A percentile compares a stretch with the other conserved stretches of the same genome.
These are phyloP conservation scores for Tylopilus vinaceipallidus DNA, from an alignment of 768 basidiomycete genomes.

Conservation along the genomic window DNA sequence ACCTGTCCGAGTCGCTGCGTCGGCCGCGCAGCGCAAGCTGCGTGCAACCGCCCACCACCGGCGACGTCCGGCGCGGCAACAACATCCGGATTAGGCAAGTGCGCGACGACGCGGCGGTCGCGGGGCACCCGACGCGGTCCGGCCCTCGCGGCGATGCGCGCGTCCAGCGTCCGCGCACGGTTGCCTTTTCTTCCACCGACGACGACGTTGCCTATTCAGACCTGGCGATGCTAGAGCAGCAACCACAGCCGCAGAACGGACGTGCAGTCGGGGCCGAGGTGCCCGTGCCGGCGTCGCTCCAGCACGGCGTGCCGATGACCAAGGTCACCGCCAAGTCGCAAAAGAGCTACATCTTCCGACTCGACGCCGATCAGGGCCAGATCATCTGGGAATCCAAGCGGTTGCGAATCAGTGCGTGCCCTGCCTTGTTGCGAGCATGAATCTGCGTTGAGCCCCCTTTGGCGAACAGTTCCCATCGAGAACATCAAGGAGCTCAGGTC, in stretches of 20 bases:
- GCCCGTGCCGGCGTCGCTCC: constrained; percentile 55
- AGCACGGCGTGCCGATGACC: constrained; percentile 69
- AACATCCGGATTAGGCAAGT: constrained; percentile 27
- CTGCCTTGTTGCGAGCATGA: neutral
- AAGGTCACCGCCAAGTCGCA: constrained; percentile 81
- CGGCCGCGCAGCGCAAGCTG: constrained; percentile 9
- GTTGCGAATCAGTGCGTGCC: constrained; percentile 55
- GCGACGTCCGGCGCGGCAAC: neutral
- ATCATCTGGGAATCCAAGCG: constrained; percentile 78
- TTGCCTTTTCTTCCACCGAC: neutral
- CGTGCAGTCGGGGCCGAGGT: constrained; percentile 33
- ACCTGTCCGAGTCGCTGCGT: constrained; percentile 24
- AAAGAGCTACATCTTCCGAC: constrained; percentile 64
- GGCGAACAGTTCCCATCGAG: constrained; percentile 71
- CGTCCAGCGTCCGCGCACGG: neutral
- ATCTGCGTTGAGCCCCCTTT: neutral
- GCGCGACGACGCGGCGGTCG: neutral
- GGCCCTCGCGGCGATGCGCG: neutral
- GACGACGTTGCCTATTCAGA: constrained; percentile 2
- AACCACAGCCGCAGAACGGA: too few species aligned
- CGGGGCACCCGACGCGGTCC: neutral
- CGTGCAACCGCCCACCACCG: too few species aligned
- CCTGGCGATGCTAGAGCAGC: constrained; percentile 7
- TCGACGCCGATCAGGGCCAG: constrained; percentile 80
- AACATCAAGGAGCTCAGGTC: constrained; percentile 84